These are phyloP conservation scores for Achlya hypogyna DNA, from an alignment of 352 stramenopile genomes.

Conservation along the genomic window DNA sequence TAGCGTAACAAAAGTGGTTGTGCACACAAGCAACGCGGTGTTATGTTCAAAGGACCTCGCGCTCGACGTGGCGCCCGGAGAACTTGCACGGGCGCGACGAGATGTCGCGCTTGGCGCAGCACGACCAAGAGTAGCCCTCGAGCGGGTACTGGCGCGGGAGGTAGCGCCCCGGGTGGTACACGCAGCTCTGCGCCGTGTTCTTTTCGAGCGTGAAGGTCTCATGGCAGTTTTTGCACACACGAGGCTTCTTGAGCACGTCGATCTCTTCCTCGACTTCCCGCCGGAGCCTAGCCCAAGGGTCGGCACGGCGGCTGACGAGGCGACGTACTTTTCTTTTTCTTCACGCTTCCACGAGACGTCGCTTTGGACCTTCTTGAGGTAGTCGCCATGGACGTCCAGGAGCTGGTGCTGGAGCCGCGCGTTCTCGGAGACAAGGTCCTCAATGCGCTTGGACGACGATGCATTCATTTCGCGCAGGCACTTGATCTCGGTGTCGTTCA, in stretches of 20 bases:
- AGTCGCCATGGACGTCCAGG: conserved; percentile 72
- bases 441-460: conserved; percentile 67
- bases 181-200: conserved; percentile 73
- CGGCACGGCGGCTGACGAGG: no score
- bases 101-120: conserved; percentile 72
- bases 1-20: neutral
- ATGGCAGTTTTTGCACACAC: conserved; percentile 71
- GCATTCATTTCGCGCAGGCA: conserved; percentile 63
- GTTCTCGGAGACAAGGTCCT: conserved; percentile 65
- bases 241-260: conserved; percentile 60
- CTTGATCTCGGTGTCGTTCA: conserved; percentile 74
- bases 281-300: neutral
- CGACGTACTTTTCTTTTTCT: conserved; percentile 21
- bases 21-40: neutral
- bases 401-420: conserved; percentile 57
- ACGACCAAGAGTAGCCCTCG: conserved; percentile 76
- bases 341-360: conserved; percentile 32
- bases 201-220: conserved; percentile 75
- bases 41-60: conserved; percentile 15
- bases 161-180: conserved; percentile 64
- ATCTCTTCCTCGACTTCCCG: conserved; percentile 51
- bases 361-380: conserved; percentile 70
- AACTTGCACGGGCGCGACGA: conserved; percentile 74
- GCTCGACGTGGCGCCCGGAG: conserved; percentile 55
- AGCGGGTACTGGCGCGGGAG: conserved; percentile 68